phyloP scores from a whole-genome alignment of 23 red algal species.

The Gracilaria domingensis region DNA sequence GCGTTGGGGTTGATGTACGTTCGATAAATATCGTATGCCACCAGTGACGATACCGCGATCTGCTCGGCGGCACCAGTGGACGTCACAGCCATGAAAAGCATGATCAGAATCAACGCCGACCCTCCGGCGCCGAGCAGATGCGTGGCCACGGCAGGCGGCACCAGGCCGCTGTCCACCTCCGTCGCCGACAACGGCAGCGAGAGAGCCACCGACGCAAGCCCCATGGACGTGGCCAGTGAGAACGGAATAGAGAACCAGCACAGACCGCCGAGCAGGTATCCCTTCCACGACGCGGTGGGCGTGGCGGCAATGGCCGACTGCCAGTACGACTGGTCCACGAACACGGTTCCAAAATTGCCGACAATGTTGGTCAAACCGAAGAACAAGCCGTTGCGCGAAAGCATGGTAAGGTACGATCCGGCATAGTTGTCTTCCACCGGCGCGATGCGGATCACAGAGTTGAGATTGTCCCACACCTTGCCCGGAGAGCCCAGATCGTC shows the following conservation, averaged over 20 bases:
- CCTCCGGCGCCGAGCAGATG: constrained; percentile 78
- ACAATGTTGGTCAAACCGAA: constrained; percentile 88
- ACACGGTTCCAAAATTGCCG: constrained; percentile 70
- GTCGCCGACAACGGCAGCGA: constrained; percentile 56
- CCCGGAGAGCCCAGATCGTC: constrained; percentile 43
- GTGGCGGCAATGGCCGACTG: constrained; percentile 86
- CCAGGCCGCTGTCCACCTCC: constrained; percentile 62
- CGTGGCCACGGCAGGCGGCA: constrained; percentile 76
- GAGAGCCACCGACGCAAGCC: constrained; percentile 73
- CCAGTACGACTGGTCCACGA: constrained; percentile 83
- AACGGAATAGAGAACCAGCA: constrained; percentile 94
- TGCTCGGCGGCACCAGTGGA: constrained; percentile 84
- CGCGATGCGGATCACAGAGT: constrained; percentile 2
- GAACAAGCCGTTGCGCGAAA: constrained; percentile 70
- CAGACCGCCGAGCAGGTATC: constrained; percentile 81
- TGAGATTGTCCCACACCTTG: constrained; percentile 61
- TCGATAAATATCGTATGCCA: constrained; percentile 84
- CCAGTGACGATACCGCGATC: constrained; percentile 77
- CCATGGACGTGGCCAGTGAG: constrained; percentile 80
- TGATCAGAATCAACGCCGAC: constrained; percentile 73
- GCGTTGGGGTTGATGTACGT: constrained; percentile 78
- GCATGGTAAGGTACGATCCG: constrained; percentile 84
- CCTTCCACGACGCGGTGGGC: constrained; percentile 78
- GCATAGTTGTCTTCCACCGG: constrained; percentile 57
- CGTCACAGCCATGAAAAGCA: constrained; percentile 92